Conservation (phyloP, 257 asterid species). For the Solanum tacnaense region DNA sequence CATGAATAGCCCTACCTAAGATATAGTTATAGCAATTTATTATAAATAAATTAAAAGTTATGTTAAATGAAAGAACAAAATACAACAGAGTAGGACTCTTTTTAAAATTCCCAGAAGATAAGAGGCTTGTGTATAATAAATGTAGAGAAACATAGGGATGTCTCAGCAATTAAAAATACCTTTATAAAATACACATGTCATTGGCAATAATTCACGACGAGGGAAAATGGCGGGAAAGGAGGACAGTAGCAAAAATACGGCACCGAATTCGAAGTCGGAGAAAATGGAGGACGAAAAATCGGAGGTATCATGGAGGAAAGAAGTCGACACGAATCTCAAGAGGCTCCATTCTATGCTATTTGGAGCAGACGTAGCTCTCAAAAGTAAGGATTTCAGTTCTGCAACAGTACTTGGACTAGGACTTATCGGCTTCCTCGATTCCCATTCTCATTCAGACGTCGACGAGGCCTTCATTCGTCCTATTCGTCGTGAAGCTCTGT, state of each 20-base stretch:
- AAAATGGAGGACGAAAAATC: conserved; percentile 24
- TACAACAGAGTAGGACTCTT: neutral
- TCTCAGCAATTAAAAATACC: neutral
- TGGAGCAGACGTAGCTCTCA: conserved; percentile 73
- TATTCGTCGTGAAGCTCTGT: conserved; percentile 70
- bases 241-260: conserved; percentile 5
- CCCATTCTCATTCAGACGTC: conserved; percentile 44
- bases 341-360: conserved; percentile 83
- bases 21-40: neutral
- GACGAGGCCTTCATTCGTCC: conserved; percentile 74
- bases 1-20: neutral
- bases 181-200: neutral
- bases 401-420: conserved; percentile 67
- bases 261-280: conserved; percentile 9
- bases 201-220: neutral
- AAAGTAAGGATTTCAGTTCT: conserved; percentile 55
- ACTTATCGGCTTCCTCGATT: conserved; percentile 89
- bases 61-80: neutral
- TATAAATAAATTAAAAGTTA: neutral
- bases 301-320: conserved; percentile 67
- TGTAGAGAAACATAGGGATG: neutral
- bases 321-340: conserved; percentile 63
- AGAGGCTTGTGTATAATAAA: neutral
- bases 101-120: neutral
- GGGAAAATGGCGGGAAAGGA: conserved; percentile 71